phyloP scores from a whole-genome alignment of 345 rosid genomes.

The Eucalyptus pauciflora region DNA sequence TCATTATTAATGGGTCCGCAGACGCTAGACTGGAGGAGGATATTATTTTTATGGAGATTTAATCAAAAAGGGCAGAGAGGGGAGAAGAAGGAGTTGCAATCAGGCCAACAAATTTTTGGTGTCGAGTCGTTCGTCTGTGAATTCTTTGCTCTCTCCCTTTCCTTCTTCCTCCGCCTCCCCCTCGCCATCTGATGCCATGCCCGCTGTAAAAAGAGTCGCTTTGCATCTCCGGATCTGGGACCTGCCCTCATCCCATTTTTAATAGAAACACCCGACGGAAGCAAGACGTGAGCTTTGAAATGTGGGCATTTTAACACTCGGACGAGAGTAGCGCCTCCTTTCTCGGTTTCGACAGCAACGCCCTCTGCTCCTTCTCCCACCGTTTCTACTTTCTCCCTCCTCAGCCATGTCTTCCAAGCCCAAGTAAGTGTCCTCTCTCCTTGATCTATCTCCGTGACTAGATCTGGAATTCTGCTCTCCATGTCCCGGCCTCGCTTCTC shows the following conservation, averaged over 20 bases:
- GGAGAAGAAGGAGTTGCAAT: neutral
- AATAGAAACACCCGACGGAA: neutral
- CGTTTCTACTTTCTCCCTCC: neutral
- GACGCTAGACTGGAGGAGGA: neutral
- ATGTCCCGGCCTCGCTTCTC: neutral
- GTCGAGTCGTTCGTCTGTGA: neutral
- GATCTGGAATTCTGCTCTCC: conserved; percentile 16
- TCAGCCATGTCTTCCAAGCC: conserved; percentile 47
- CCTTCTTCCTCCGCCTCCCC: neutral
- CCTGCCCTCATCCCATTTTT: neutral
- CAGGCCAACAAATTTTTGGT: neutral
- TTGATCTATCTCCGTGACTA: neutral
- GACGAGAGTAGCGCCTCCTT: neutral
- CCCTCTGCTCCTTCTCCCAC: neutral
- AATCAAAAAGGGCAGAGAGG: neutral
- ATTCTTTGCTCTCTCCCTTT: neutral
- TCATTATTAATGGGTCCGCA: neutral
- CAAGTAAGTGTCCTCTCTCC: conserved; percentile 25
- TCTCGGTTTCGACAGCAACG: neutral
- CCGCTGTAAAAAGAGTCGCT: neutral
- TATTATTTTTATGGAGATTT: neutral
- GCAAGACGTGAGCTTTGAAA: neutral
- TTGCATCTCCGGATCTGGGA: neutral
- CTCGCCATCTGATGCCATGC: neutral
- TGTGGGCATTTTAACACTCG: neutral